phyloP scores from a whole-genome alignment of 352 stramenopile genomes.

The Phytophthora meadii region DNA sequence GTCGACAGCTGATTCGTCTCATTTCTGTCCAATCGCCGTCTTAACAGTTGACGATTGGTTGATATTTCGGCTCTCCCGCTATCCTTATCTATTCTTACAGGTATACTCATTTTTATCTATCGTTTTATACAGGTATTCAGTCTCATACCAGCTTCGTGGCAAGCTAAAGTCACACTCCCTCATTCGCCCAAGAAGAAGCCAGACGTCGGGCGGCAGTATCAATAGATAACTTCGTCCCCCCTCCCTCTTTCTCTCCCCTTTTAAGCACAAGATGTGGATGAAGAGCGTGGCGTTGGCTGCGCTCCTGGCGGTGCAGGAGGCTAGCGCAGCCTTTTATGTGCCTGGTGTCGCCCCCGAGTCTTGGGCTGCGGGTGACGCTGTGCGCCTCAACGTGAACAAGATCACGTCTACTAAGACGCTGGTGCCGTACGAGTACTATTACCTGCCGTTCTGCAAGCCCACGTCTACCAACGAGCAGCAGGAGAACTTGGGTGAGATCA shows the following conservation, averaged over 20 bases:
- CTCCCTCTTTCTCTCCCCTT: constrained; percentile 7
- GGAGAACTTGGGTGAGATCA: constrained; percentile 94
- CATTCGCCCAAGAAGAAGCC: constrained; percentile 26
- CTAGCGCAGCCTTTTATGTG: constrained; percentile 82
- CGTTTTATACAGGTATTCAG: constrained; percentile 11
- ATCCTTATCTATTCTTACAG: constrained; percentile 15
- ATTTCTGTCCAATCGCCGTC: constrained; percentile 27
- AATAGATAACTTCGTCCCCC: constrained; percentile 9
- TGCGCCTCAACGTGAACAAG: constrained; percentile 97
- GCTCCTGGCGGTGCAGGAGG: constrained; percentile 25
- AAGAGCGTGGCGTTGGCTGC: constrained; percentile 39
- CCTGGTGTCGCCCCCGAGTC: constrained; percentile 86
- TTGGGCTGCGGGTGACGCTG: constrained; percentile 79
- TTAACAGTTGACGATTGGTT: constrained; percentile 11
- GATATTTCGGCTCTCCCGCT: constrained; percentile 15
- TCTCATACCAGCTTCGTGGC: constrained; percentile 35
- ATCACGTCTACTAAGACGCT: constrained; percentile 98
- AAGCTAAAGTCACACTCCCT: constrained; percentile 11
- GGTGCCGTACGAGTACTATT: constrained; percentile 99
- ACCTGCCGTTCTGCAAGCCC: constrained; percentile 94
- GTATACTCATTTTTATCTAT: constrained; percentile 9
- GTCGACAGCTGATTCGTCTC: constrained; percentile 24
- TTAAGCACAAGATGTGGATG: constrained; percentile 36
- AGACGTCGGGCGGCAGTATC: constrained; percentile 15
- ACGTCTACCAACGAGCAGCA: constrained; percentile 83